phyloP scores from a whole-genome alignment of 1,284 basidiomycete genomes.

The Entoloma clypeatum region DNA sequence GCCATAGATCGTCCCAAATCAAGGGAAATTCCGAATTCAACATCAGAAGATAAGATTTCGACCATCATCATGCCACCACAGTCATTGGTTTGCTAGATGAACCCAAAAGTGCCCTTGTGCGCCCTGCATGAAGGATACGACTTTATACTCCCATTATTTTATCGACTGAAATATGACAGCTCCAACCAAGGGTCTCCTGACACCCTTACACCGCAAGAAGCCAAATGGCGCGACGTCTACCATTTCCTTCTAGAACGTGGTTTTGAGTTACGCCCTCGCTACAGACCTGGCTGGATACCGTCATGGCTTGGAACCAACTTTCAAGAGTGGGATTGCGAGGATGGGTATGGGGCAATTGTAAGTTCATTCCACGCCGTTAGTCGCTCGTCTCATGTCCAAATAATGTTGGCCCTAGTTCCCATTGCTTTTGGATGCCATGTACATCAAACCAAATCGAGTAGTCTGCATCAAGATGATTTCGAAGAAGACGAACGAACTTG shows the following conservation, averaged over 20 bases:
- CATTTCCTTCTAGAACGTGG: constrained; percentile 24
- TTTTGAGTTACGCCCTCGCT: constrained; percentile 29
- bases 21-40: no score
- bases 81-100: no score
- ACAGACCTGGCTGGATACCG: constrained; percentile 27
- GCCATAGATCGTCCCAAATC: no score
- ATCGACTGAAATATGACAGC: no score
- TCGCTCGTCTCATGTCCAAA: neutral
- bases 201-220: no score
- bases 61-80: no score
- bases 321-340: constrained; percentile 8
- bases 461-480: constrained; percentile 13
- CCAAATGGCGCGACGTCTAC: constrained; percentile 27
- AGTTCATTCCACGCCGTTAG: neutral
- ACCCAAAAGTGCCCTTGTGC: no score
- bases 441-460: neutral
- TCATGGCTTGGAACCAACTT: constrained; percentile 18
- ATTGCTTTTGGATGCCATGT: constrained; percentile 9
- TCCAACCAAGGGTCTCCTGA: no score
- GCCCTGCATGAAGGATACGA: no score
- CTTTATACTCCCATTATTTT: no score
- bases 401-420: neutral
- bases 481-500: constrained; percentile 11
- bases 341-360: constrained; percentile 3
- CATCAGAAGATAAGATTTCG: no score